phyloP scores from a whole-genome alignment of 2,329 filamentous ascomycete genomes.

The Phoma sp. region DNA sequence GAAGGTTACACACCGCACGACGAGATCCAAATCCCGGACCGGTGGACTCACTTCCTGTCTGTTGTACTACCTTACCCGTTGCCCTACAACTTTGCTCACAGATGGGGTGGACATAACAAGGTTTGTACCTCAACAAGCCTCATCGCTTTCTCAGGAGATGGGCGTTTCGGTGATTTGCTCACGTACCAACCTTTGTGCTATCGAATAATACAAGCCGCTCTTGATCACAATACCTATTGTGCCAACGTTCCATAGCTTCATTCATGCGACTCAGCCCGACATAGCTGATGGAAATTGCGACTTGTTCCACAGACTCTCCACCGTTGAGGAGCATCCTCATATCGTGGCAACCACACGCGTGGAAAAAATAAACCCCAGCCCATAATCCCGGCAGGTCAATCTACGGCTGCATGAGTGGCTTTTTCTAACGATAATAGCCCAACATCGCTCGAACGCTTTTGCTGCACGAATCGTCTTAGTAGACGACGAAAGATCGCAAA shows the following conservation, averaged over 20 bases:
- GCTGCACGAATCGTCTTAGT: neutral
- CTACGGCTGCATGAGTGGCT: constrained; percentile 12
- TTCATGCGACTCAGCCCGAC: neutral
- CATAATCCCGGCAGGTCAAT: constrained; percentile 2
- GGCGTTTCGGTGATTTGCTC: too few relatives aligned
- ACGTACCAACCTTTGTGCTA: too few relatives aligned
- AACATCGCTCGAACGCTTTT: neutral
- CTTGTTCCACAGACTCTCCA: constrained; percentile 10
- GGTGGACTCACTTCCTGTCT: neutral
- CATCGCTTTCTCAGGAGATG: too few relatives aligned
- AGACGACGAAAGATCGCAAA: neutral
- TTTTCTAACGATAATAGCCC: neutral
- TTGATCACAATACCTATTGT: too few relatives aligned
- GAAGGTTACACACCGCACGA: constrained; percentile 2
- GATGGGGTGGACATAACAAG: neutral
- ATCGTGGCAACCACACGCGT: constrained; percentile 5
- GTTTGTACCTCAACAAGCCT: too few relatives aligned
- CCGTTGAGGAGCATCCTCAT: neutral
- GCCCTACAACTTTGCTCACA: neutral
- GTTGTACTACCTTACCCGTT: neutral
- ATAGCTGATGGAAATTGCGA: neutral
- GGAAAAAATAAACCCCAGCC: constrained; percentile 2
- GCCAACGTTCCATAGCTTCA: neutral
- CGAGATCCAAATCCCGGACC: constrained; percentile 2
- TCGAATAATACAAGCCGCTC: too few relatives aligned